Conservation (phyloP, 306 rosid genomes). For the Vachellia collinsii region DNA sequence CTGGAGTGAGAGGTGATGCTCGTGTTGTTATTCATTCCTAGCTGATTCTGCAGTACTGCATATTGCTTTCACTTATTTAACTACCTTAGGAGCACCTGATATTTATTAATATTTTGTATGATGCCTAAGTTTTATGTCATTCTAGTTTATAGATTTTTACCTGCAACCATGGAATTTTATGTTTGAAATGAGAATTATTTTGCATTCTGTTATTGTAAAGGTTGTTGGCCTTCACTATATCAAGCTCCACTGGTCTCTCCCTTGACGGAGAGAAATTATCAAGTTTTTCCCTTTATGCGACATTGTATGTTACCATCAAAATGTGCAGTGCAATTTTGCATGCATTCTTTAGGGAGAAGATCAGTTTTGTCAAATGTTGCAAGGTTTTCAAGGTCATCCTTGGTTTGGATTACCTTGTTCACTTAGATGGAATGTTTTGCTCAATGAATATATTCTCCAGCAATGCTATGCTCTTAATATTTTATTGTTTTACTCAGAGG, state of each 20-base stretch:
- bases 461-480: not conserved
- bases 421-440: constrained; percentile 20
- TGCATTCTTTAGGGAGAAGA: constrained; percentile 10
- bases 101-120: constrained; percentile 20
- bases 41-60: constrained; percentile 26
- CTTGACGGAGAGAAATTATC: constrained; percentile 27
- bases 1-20: constrained; percentile 75
- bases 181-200: constrained; percentile 5
- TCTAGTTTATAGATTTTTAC: constrained; percentile 20
- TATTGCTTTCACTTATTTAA: constrained; percentile 29
- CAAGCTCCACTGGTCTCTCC: constrained; percentile 13
- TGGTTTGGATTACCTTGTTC: constrained; percentile 1
- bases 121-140: constrained; percentile 21
- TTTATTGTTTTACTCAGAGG: constrained; percentile 51
- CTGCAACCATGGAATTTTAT: constrained; percentile 19
- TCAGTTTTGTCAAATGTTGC: constrained; percentile 34
- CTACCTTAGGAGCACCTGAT: constrained; percentile 18
- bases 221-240: constrained; percentile 10
- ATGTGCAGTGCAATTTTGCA: constrained; percentile 13
- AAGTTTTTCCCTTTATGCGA: constrained; percentile 1
- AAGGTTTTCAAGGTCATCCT: not conserved
- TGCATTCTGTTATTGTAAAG: constrained; percentile 11
- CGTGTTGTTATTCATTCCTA: constrained; percentile 24
- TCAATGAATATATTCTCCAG: not conserved
- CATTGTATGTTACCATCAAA: constrained; percentile 23